phyloP scores from a whole-genome alignment of 805 yeast genomes.

The Teunomyces funiuensis region DNA sequence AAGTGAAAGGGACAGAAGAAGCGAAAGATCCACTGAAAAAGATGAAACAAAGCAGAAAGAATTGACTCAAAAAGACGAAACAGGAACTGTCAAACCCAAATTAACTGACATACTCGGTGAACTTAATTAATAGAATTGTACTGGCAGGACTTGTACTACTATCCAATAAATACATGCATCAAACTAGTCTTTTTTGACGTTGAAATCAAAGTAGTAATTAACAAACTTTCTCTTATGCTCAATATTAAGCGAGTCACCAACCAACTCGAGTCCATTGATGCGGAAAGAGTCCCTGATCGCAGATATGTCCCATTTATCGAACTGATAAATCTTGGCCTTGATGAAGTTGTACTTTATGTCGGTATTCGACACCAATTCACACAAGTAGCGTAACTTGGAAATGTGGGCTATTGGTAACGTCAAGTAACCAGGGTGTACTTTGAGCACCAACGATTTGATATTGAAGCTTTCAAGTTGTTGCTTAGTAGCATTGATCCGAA shows the following conservation, averaged over 20 bases:
- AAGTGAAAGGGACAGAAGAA: neutral
- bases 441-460: slow-evolving; percentile 38
- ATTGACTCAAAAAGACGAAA: neutral
- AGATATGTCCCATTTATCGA: slow-evolving; percentile 15
- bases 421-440: slow-evolving; percentile 34
- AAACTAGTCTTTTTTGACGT: slow-evolving; percentile 5
- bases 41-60: neutral
- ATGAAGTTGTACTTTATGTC: slow-evolving; percentile 18
- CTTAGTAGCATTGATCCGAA: slow-evolving; percentile 10
- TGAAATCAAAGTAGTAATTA: slow-evolving; percentile 10
- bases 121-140: neutral
- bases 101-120: neutral
- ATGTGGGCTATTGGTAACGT: slow-evolving; percentile 38
- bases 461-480: slow-evolving; percentile 17
- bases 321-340: slow-evolving; percentile 28
- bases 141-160: slow-evolving; percentile 2
- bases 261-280: slow-evolving; percentile 31
- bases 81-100: neutral
- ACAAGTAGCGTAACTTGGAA: slow-evolving; percentile 21
- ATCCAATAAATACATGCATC: slow-evolving; percentile 1
- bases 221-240: slow-evolving; percentile 30
- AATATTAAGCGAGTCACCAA: slow-evolving; percentile 28
- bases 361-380: slow-evolving; percentile 22
- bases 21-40: too few relatives aligned
- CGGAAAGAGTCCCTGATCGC: slow-evolving; percentile 28